Conservation (phyloP, 192 early-diverging fungal species). For the Backusella circina region DNA sequence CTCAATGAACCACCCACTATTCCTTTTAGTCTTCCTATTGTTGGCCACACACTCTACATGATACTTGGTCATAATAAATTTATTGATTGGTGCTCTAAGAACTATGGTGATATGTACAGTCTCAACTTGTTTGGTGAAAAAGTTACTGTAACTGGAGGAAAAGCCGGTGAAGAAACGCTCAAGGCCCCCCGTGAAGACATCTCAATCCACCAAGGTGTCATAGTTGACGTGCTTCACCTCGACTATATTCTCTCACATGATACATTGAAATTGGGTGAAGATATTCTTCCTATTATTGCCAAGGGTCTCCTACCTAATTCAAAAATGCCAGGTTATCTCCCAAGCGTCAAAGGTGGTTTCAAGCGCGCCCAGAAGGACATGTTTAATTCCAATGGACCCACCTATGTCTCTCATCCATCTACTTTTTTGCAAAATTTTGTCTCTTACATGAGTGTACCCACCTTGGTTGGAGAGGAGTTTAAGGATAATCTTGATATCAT, state of each 20-base stretch:
- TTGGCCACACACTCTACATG: slow-evolving; percentile 26
- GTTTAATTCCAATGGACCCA: neutral
- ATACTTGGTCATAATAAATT: neutral
- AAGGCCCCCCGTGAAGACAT: slow-evolving; percentile 6
- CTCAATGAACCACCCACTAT: slow-evolving; percentile 11
- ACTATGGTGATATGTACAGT: slow-evolving; percentile 27
- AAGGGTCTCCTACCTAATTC: neutral
- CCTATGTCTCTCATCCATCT: neutral
- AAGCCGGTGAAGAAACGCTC: slow-evolving; percentile 14
- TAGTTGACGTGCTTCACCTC: slow-evolving; percentile 12
- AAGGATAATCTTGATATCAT: slow-evolving; percentile 10
- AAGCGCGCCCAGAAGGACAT: neutral
- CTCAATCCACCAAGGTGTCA: slow-evolving; percentile 14
- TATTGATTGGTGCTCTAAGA: slow-evolving; percentile 19
- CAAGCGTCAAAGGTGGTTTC: slow-evolving; percentile 1
- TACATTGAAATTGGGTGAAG: slow-evolving; percentile 3
- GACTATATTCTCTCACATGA: slow-evolving; percentile 6
- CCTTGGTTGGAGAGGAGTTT: slow-evolving; percentile 16
- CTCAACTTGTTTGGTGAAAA: slow-evolving; percentile 17
- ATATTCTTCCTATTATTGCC: slow-evolving; percentile 4
- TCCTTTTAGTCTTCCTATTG: slow-evolving; percentile 17
- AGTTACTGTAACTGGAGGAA: slow-evolving; percentile 8
- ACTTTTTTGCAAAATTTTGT: slow-evolving; percentile 17
- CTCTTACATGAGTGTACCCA: slow-evolving; percentile 25
- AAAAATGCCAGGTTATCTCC: slow-evolving; percentile 7